Evolutionary conservation across 139 green algal species (phyloP).

Genomic region (Zygnema circumcarinatum): DNA sequence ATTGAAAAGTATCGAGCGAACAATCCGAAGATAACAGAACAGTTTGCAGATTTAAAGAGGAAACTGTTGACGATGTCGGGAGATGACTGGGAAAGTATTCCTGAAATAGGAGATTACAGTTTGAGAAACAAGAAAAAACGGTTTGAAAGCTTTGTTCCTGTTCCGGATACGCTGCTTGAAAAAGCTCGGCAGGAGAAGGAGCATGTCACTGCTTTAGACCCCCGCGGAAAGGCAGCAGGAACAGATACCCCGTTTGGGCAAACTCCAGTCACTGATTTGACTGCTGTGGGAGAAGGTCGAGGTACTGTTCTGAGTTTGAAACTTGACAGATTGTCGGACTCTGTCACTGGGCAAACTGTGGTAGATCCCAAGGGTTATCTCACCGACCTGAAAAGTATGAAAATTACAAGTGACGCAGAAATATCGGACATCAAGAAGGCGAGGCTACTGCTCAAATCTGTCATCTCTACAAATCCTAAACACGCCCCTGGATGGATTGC

Average conservation of each 20-base stretch:
- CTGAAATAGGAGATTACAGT: constrained; percentile 98
- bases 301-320: constrained; percentile 90
- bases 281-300: constrained; percentile 84
- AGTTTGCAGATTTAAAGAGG: constrained; percentile 97
- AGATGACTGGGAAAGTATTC: constrained; percentile 92
- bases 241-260: constrained; percentile 61
- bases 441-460: constrained; percentile 90
- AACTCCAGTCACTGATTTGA: constrained; percentile 83
- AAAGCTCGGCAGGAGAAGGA: constrained; percentile 73
- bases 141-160: constrained; percentile 83
- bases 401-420: constrained; percentile 80
- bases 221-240: constrained; percentile 26
- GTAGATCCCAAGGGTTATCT: constrained; percentile 99
- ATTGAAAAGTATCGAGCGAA: constrained; percentile 90
- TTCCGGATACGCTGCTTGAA: constrained; percentile 89
- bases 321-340: constrained; percentile 92
- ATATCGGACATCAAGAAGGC: constrained; percentile 99
- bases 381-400: constrained; percentile 88
- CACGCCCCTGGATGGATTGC: constrained; percentile 97
- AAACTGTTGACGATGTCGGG: constrained; percentile 79
- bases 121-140: constrained; percentile 81
- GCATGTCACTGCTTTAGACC: constrained; percentile 55
- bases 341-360: constrained; percentile 90
- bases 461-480: constrained; percentile 95
- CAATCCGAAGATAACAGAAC: constrained; percentile 98